Conservation (phyloP, 1,284 basidiomycete species). For the Sporisorium iseilematis-ciliati region DNA sequence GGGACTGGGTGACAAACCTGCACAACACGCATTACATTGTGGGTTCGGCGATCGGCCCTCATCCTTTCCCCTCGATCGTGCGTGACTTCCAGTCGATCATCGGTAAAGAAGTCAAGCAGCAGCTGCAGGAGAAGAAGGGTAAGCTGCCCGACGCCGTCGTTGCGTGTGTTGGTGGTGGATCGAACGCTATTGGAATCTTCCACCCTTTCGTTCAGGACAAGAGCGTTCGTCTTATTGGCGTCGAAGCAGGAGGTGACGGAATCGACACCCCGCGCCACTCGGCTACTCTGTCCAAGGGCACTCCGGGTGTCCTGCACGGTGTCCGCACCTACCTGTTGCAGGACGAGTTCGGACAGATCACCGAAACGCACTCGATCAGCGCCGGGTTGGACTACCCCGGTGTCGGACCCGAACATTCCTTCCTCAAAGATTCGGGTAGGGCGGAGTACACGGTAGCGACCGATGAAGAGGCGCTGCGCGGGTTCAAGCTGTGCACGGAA, state of each 20-base stretch:
- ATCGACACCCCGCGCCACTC: slow-evolving; percentile 87
- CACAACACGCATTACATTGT: slow-evolving; percentile 90
- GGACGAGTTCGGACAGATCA: slow-evolving; percentile 87
- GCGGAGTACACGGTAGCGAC: slow-evolving; percentile 94
- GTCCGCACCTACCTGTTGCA: slow-evolving; percentile 95
- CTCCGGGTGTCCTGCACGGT: slow-evolving; percentile 94
- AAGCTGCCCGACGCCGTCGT: slow-evolving; percentile 94
- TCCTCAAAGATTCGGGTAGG: slow-evolving; percentile 91
- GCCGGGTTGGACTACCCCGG: slow-evolving; percentile 81
- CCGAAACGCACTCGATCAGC: slow-evolving; percentile 96
- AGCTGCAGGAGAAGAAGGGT: slow-evolving; percentile 80
- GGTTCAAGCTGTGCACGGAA: slow-evolving; percentile 91
- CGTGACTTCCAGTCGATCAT: slow-evolving; percentile 98
- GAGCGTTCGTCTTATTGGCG: slow-evolving; percentile 64
- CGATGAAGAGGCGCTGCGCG: slow-evolving; percentile 90
- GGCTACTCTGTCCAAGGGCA: slow-evolving; percentile 89
- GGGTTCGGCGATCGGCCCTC: slow-evolving; percentile 96
- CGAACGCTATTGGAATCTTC: slow-evolving; percentile 87
- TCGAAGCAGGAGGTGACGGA: slow-evolving; percentile 76
- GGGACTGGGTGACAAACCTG: slow-evolving; percentile 98
- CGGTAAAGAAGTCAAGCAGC: slow-evolving; percentile 91
- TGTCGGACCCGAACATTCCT: slow-evolving; percentile 97
- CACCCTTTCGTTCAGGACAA: slow-evolving; percentile 63
- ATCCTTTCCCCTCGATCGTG: slow-evolving; percentile 98
- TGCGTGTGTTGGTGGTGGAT: slow-evolving; percentile 96